A percentile compares a stretch with the other conserved stretches of the same genome.
Conservation (phyloP, 208 protist genomes). For the Borovskyia barvae region DNA sequence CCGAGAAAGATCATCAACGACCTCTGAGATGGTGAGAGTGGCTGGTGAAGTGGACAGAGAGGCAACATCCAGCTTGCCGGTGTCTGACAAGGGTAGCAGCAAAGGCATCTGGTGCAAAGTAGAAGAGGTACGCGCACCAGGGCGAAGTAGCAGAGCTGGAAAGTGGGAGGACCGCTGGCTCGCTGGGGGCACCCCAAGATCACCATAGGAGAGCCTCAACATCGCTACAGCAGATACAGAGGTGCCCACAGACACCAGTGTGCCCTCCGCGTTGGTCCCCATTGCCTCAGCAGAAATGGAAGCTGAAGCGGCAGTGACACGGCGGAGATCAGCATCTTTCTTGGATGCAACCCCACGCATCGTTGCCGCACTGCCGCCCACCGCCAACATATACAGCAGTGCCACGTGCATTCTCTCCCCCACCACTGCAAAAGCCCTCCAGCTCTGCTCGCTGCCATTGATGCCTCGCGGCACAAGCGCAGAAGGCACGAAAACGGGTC, state of each 20-base stretch:
- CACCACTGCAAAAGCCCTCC: conserved; percentile 61
- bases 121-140: conserved; percentile 11
- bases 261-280: neutral
- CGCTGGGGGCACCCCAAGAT: conserved; percentile 32
- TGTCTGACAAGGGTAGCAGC: conserved; percentile 17
- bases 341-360: conserved; percentile 66
- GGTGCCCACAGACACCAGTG: conserved; percentile 5
- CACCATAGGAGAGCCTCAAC: conserved; percentile 35
- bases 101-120: conserved; percentile 20
- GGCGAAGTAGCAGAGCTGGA: conserved; percentile 54
- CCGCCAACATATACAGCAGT: conserved; percentile 61
- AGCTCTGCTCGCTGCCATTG: conserved; percentile 21
- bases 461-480: conserved; percentile 39
- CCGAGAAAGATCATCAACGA: conserved; percentile 32
- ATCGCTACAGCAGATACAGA: conserved; percentile 24
- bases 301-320: conserved; percentile 14
- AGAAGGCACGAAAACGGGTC: conserved; percentile 57
- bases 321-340: conserved; percentile 58
- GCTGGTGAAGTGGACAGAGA: conserved; percentile 31
- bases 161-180: conserved; percentile 8
- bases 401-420: conserved; percentile 73
- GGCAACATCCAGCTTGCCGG: conserved; percentile 18
- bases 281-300: neutral
- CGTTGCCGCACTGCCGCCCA: conserved; percentile 65
- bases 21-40: conserved; percentile 46